Percentiles rank a stretch among this genome's conserved stretches.
phyloP scores from a whole-genome alignment of 345 rosid species.

The Kandelia obovata region DNA sequence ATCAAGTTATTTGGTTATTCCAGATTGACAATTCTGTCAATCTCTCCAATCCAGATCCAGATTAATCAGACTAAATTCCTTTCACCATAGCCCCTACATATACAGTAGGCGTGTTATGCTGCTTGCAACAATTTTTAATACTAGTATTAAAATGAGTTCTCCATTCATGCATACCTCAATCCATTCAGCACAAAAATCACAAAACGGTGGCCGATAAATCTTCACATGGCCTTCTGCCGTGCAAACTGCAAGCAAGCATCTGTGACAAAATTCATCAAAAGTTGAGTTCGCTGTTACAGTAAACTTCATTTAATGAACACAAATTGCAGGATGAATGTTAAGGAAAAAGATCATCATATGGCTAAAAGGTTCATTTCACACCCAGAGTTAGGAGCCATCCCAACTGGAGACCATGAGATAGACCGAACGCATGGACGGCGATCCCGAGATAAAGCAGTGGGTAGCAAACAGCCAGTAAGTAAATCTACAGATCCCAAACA shows the following conservation, averaged over 20 bases:
- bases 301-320: background rate
- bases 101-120: no score
- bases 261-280: conserved; percentile 21
- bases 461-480: conserved; percentile 51
- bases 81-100: no score
- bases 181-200: conserved; percentile 91
- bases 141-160: background rate
- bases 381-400: conserved; percentile 88
- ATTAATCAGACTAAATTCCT: no score
- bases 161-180: conserved; percentile 57
- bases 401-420: conserved; percentile 87
- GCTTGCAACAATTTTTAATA: no score
- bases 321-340: background rate
- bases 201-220: conserved; percentile 74
- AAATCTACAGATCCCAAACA: conserved; percentile 44
- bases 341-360: background rate
- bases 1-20: no score
- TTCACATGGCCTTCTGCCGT: conserved; percentile 77
- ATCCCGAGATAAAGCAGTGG: conserved; percentile 63
- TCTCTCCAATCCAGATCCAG: no score
- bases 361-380: conserved; percentile 21
- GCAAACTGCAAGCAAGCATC: conserved; percentile 90
- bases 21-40: no score
- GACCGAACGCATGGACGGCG: conserved; percentile 65
- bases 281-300: conserved; percentile 1